Evolutionary conservation across 1,284 basidiomycete genomes (phyloP).

Genomic region (Cystobasidiaceae sp.): DNA sequence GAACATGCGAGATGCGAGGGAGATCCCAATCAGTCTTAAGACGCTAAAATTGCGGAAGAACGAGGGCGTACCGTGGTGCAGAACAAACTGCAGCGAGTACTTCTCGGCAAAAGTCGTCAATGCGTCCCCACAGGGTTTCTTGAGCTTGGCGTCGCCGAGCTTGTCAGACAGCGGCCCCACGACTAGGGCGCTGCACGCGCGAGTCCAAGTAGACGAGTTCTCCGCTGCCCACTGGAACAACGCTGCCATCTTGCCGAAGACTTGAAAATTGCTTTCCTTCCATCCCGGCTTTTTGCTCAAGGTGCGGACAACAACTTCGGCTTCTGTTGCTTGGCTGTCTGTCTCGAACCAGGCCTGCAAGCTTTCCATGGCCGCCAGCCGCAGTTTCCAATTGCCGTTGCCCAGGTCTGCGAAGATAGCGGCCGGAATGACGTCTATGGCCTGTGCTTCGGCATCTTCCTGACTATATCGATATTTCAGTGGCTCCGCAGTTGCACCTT

Average conservation of each 20-base stretch:
- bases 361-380: constrained; percentile 80
- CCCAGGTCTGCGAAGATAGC: constrained; percentile 67
- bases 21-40: background rate
- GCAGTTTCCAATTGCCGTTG: constrained; percentile 88
- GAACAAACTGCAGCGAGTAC: constrained; percentile 88
- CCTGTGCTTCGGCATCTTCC: constrained; percentile 84
- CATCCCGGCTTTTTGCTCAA: constrained; percentile 86
- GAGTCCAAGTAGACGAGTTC: constrained; percentile 73
- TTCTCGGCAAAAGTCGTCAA: constrained; percentile 79
- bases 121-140: constrained; percentile 92
- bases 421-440: constrained; percentile 67
- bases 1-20: constrained; percentile 33
- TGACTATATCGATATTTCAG: constrained; percentile 87
- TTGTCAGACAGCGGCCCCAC: constrained; percentile 88
- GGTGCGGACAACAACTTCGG: constrained; percentile 84
- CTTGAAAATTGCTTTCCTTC: constrained; percentile 98
- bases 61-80: constrained; percentile 68
- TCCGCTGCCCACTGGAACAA: constrained; percentile 71
- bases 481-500: constrained; percentile 56
- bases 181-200: constrained; percentile 75
- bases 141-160: constrained; percentile 92
- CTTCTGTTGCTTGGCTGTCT: constrained; percentile 62
- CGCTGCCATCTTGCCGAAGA: constrained; percentile 77
- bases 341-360: constrained; percentile 77
- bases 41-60: background rate